These are phyloP conservation scores for Botrytis deweyae DNA, from an alignment of 2,329 filamentous ascomycete genomes.

Conservation along the genomic window DNA sequence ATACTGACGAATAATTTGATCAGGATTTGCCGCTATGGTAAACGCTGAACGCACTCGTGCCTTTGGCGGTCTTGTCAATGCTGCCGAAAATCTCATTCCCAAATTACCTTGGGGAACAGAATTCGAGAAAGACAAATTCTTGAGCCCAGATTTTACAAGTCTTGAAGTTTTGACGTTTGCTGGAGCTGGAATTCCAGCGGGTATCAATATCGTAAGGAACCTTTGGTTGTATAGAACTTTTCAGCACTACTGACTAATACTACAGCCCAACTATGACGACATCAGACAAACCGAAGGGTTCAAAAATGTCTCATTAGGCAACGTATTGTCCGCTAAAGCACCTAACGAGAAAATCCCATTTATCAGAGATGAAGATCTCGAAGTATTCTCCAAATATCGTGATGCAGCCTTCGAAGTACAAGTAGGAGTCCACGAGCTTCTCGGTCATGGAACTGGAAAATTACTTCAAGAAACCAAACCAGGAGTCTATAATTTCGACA, in stretches of 20 bases:
- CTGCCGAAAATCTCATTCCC: constrained; percentile 80
- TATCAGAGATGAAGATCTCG: constrained; percentile 74
- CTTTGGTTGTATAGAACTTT: background rate
- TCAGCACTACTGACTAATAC: background rate
- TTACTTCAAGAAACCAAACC: constrained; percentile 83
- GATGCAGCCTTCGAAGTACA: constrained; percentile 92
- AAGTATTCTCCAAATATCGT: constrained; percentile 76
- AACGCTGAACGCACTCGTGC: constrained; percentile 88
- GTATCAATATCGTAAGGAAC: constrained; percentile 55
- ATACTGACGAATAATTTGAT: background rate
- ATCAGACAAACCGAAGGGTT: constrained; percentile 82
- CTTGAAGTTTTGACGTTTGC: constrained; percentile 86
- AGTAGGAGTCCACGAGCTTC: constrained; percentile 89
- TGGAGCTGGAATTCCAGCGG: constrained; percentile 62
- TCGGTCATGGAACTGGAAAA: constrained; percentile 88
- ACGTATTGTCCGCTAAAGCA: constrained; percentile 86
- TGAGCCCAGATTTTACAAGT: constrained; percentile 93
- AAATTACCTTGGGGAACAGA: constrained; percentile 83
- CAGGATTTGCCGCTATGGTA: constrained; percentile 70
- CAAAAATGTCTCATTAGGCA: constrained; percentile 92
- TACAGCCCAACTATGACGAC: constrained; percentile 65
- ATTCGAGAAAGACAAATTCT: constrained; percentile 95
- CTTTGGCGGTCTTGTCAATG: constrained; percentile 80
- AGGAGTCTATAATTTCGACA: constrained; percentile 86
- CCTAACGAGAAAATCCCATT: constrained; percentile 92